Percentiles rank a stretch among this genome's conserved stretches.
Evolutionary conservation across 257 asterid species (phyloP).

Genomic region (Lantana camara): DNA sequence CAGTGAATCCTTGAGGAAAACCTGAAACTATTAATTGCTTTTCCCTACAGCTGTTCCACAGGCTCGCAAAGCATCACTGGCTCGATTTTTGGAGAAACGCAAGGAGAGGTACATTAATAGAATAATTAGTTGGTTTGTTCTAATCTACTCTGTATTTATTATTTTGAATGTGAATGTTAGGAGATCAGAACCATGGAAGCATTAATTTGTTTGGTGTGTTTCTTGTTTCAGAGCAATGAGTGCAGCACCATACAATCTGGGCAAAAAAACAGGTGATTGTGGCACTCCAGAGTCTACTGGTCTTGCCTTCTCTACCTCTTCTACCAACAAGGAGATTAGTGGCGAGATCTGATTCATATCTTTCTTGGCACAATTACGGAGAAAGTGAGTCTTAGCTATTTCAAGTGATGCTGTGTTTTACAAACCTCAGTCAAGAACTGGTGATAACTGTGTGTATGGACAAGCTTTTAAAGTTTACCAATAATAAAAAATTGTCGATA

Average conservation of each 20-base stretch:
- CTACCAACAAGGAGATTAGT: conserved; percentile 24
- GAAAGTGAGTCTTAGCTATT: not conserved
- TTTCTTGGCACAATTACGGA: not conserved
- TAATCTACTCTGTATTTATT: not conserved
- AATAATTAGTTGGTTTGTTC: not conserved
- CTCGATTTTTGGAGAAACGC: conserved; percentile 53
- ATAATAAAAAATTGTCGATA: no score
- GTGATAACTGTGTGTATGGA: not conserved
- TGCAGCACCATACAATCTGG: conserved; percentile 48
- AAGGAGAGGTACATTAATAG: conserved; percentile 43
- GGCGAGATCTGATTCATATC: not conserved
- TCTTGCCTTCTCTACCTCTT: conserved; percentile 35
- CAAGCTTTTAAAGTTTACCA: not conserved
- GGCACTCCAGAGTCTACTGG: conserved; percentile 27
- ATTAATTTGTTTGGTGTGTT: not conserved
- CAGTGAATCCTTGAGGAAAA: not conserved
- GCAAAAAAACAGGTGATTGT: conserved; percentile 34
- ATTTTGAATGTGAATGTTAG: no score
- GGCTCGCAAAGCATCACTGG: conserved; percentile 57
- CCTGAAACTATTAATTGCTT: not conserved
- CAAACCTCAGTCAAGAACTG: not conserved
- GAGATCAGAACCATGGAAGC: no score
- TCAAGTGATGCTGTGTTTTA: not conserved
- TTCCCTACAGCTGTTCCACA: conserved; percentile 46
- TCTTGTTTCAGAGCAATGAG: conserved; percentile 43